Evolutionary conservation across 2,329 filamentous ascomycete species (phyloP).

Genomic region (Beauveria bassiana): DNA sequence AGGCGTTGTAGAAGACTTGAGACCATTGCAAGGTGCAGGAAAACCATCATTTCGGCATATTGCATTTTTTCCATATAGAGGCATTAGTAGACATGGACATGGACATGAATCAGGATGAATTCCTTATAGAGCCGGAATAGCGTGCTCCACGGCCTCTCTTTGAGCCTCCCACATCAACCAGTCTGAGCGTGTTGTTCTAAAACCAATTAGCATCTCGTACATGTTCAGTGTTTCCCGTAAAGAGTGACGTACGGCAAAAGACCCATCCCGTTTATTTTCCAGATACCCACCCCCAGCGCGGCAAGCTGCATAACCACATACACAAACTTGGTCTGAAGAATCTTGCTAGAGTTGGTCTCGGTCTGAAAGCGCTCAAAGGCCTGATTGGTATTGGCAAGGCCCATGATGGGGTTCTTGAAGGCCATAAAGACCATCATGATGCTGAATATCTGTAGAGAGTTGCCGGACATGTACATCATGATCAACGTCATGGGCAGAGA

Average conservation of each 20-base stretch:
- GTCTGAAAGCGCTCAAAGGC: constrained; percentile 91
- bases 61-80: not conserved
- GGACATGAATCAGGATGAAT: not conserved
- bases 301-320: constrained; percentile 84
- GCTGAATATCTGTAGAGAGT: constrained; percentile 95
- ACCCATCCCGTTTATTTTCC: constrained; percentile 97
- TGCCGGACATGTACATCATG: constrained; percentile 99
- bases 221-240: constrained; percentile 12
- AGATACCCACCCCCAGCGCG: constrained; percentile 77
- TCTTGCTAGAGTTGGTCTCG: constrained; percentile 61
- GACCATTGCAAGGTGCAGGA: not conserved
- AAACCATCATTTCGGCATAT: not conserved
- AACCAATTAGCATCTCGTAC: not conserved
- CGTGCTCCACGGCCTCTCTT: constrained; percentile 59
- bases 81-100: constrained; percentile 2
- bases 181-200: constrained; percentile 85
- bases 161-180: constrained; percentile 94
- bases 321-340: constrained; percentile 77
- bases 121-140: constrained; percentile 51
- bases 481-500: constrained; percentile 95
- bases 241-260: constrained; percentile 66
- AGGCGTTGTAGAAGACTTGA: not conserved
- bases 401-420: constrained; percentile 91
- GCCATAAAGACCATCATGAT: constrained; percentile 99
- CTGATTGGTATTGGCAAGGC: constrained; percentile 71